phyloP scores from a whole-genome alignment of 768 basidiomycete genomes.

The Boletus sensibilis region DNA sequence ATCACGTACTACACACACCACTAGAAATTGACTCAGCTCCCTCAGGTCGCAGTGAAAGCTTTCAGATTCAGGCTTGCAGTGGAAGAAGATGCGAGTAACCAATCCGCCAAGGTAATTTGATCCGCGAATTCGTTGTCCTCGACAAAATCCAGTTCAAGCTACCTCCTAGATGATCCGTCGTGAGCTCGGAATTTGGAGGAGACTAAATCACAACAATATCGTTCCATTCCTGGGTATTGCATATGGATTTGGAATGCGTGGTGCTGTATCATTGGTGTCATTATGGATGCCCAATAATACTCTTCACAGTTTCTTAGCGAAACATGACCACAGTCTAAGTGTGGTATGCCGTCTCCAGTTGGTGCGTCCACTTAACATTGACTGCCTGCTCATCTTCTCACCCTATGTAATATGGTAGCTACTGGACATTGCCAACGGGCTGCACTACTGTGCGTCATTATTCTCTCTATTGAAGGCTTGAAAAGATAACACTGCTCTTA shows the following conservation, averaged over 20 bases:
- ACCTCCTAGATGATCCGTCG: not conserved
- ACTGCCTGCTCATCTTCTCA: constrained; percentile 6
- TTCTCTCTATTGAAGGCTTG: not conserved
- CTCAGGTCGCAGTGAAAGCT: constrained; percentile 8
- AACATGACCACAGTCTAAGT: not conserved
- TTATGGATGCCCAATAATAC: constrained; percentile 29
- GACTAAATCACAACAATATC: not conserved
- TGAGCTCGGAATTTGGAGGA: constrained; percentile 11
- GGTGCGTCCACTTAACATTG: constrained; percentile 16
- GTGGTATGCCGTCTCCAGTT: not conserved
- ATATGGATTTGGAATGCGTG: too few relatives aligned
- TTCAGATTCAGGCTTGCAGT: not conserved
- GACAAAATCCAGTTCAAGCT: too few relatives aligned
- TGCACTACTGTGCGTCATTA: not conserved
- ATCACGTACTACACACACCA: too few relatives aligned
- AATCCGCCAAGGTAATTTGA: not conserved
- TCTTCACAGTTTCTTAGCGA: constrained; percentile 18
- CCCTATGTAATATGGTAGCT: constrained; percentile 18
- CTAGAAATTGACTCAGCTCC: not conserved
- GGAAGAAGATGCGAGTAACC: not conserved
- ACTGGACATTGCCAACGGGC: constrained; percentile 11
- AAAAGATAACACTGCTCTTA: not conserved
- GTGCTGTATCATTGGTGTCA: constrained; percentile 19
- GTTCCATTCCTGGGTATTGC: not conserved
- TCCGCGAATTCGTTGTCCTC: too few relatives aligned